These are phyloP conservation scores for Aspergillus campestris DNA, from an alignment of 495 filamentous ascomycete species.

Conservation along the genomic window DNA sequence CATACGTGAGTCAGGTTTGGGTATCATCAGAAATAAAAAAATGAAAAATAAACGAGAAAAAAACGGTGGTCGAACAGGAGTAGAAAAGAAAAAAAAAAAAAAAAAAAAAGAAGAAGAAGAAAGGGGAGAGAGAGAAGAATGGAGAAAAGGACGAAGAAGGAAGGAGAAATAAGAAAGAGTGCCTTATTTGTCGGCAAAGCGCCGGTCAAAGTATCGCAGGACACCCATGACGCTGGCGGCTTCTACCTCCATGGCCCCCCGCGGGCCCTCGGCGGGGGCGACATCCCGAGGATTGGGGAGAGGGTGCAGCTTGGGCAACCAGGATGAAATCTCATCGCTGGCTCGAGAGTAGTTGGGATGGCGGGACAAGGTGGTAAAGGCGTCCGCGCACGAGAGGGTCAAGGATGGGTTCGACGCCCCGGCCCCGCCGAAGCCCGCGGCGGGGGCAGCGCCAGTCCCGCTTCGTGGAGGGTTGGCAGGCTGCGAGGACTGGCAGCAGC, in stretches of 20 bases:
- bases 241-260: constrained; percentile 69
- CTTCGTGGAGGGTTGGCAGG: constrained; percentile 3
- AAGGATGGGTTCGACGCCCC: constrained; percentile 21
- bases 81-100: constrained; percentile 12
- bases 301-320: constrained; percentile 66
- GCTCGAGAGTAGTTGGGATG: constrained; percentile 74
- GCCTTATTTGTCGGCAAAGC: constrained; percentile 49
- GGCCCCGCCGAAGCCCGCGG: constrained; percentile 5
- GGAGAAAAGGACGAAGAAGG: no score
- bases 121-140: not conserved
- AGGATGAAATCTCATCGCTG: constrained; percentile 62
- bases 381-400: constrained; percentile 61
- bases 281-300: constrained; percentile 37
- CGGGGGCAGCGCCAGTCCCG: not conserved
- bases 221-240: constrained; percentile 83
- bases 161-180: not conserved
- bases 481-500: constrained; percentile 39
- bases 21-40: constrained; percentile 28
- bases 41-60: constrained; percentile 15
- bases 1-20: constrained; percentile 30
- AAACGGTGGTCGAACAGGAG: constrained; percentile 5
- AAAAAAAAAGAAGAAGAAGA: constrained; percentile 12
- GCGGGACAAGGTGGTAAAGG: constrained; percentile 72
- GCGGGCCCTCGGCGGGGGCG: constrained; percentile 21
- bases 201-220: constrained; percentile 70